Percentiles rank a stretch among this genome's conserved stretches.
phyloP scores from a whole-genome alignment of 169 alveolate species.

The Amoebophrya sp. region DNA sequence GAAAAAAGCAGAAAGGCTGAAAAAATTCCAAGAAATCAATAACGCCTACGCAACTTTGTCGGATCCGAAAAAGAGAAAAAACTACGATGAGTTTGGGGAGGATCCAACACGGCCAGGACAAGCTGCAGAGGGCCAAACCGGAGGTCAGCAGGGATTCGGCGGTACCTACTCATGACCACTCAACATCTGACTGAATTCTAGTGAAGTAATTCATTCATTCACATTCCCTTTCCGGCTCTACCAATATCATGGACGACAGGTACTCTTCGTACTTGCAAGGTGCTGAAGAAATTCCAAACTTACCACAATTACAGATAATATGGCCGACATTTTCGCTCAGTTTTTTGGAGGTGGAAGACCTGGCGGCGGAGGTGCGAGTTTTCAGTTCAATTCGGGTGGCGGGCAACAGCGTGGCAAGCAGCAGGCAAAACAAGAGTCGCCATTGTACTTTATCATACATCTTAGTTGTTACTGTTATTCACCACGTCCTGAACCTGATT shows the following conservation, averaged over 20 bases:
- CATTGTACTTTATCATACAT: background rate
- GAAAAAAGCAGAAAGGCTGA: background rate
- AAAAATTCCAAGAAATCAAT: background rate
- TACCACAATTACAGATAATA: too few species aligned
- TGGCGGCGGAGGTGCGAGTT: background rate
- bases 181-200: too few species aligned
- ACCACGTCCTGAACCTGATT: too few species aligned
- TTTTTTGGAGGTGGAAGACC: background rate
- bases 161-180: background rate
- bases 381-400: background rate
- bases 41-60: background rate
- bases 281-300: too few species aligned
- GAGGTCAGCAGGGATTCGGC: background rate
- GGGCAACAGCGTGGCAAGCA: background rate
- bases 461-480: too few species aligned
- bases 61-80: background rate
- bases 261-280: too few species aligned
- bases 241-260: too few species aligned
- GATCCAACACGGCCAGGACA: background rate
- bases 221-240: too few species aligned
- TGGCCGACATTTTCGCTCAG: conserved; percentile 11
- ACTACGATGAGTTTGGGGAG: conserved; percentile 5
- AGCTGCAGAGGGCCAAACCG: background rate
- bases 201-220: too few species aligned
- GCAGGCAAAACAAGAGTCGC: background rate